Base-by-base conservation (phyloP, 768 basidiomycete genomes). In the Paxillus rubicundulus region DNA sequence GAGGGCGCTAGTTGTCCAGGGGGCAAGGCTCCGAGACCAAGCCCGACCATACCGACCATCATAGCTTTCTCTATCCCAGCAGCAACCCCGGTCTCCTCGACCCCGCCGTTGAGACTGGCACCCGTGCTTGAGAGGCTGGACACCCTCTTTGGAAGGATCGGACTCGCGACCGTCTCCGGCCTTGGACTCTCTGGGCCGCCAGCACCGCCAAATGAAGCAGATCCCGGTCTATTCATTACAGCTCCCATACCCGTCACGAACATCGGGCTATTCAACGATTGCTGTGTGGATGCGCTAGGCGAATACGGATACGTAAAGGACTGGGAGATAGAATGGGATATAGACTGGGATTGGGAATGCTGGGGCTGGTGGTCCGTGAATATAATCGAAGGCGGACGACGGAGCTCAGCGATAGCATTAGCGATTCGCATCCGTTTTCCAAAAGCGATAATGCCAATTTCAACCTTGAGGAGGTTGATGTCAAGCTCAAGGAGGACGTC, bases 401-500 rank as follows among this genome's bases (percentile, higher is more conserved):
- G 84, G 5, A 99, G 81, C 51, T 99, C 95, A 5, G 81, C 73
- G 60, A 99, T 97, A 21, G 92, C 92, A 58, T 96, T 94, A 21
- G 89, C 86, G 50, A 99, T 94, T 50, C 92, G 85, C 68, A 92
- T 79, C 16, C 97, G 90, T 67, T 97, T 97, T 12, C 97, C 97
- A 60, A 96, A 97, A 4, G 93, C 93, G 62, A 80, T 75, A 58
- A 99, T 92, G 20, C 94, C 97, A 48, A 99, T 87, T 73, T 98
- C 95, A 9, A 74, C 77, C 73, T 98, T 98, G 61, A 99, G 85
- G 14, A 97, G 78, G 63, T 87, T 88, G 49, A 86, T 82, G 56
- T 98, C 93, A 54, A 98, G 87, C 62, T 97, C 96, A 50, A 98
- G 84, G 7, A 99, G 82, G 30, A 98, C 91, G 61, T 99, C 97